phyloP scores from a whole-genome alignment of 805 yeast species.

The Pichia phayaonensis region DNA sequence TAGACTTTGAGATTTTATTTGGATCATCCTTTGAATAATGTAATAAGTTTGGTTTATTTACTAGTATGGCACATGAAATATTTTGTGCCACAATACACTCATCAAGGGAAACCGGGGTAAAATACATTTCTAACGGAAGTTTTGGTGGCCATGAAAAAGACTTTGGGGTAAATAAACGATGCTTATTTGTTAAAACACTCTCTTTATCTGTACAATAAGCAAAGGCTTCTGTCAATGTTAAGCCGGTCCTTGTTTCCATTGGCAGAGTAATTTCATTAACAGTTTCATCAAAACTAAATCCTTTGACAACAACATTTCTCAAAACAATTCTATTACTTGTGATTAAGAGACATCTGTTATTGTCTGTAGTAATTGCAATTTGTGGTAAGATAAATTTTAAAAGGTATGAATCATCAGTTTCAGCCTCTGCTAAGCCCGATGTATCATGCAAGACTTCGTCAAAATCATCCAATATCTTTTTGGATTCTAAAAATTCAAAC shows the following conservation, averaged over 20 bases:
- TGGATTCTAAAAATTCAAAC: conserved; percentile 15
- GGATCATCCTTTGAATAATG: conserved; percentile 30
- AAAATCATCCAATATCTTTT: conserved; percentile 35
- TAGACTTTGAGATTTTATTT: conserved; percentile 4
- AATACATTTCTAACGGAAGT: conserved; percentile 57
- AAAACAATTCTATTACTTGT: conserved; percentile 54
- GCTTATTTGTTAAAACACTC: conserved; percentile 26
- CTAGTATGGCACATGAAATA: conserved; percentile 43
- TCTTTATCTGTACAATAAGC: conserved; percentile 41
- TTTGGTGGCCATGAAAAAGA: conserved; percentile 54
- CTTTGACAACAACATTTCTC: conserved; percentile 40
- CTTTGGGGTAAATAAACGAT: conserved; percentile 26
- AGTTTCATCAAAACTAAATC: conserved; percentile 30
- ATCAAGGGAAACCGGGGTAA: conserved; percentile 36
- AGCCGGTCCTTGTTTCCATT: conserved; percentile 51
- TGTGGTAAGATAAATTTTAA: conserved; percentile 79
- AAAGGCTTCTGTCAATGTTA: conserved; percentile 48
- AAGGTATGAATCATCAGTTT: conserved; percentile 32
- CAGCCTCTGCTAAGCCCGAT: conserved; percentile 14
- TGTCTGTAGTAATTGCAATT: conserved; percentile 48
- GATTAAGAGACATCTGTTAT: conserved; percentile 41
- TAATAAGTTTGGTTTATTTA: conserved; percentile 45
- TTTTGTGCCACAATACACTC: conserved; percentile 43
- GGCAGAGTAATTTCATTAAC: conserved; percentile 33
- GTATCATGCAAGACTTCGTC: conserved; percentile 42